Base-by-base conservation (phyloP, 768 basidiomycete species). In the Termitomyces sp. region DNA sequence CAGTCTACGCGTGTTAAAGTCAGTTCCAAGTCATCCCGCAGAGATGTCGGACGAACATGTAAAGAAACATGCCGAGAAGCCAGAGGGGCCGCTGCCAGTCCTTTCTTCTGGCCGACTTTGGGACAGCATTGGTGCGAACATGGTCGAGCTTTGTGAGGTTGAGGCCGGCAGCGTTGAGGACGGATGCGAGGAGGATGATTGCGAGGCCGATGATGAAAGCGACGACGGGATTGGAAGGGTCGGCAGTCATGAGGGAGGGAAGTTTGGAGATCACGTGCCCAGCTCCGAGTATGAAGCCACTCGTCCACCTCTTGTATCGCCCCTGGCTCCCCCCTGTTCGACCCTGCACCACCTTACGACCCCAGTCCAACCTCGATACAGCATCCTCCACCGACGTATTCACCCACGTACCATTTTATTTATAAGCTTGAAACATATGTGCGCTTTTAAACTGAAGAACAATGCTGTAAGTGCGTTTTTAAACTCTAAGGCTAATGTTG, bases 131-230 rank as follows among this genome's bases (percentile, higher is more conserved):
- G 24, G 87, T 91, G 74, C 85, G 60, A 53, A 88, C 85, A 81
- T 95, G 93, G 72, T 97, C 95, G 41, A 96, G 73, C 70, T 98
- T 98, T 37, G 93, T 94, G 56, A 98, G 75, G 66, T 97, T 98
- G 41, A 98, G 77, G n/a, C 95, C 95, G 0, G 88, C 90, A 34
- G 92, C 91, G 63, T 92, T 93, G 60, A 93, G 78, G n/a, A 92
- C 79, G 17, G 88, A 91, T 0, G 93, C 88, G 7, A 89, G 74
- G 2, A 92, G 73, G 46, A 97, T 84, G 61, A 98, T 96, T 43
- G 86, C 68, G 44, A 97, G 82, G 14, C 95, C 91, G 57, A 92
- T 91, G 58, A 92, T 83, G 68, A 93, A 93, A 5, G 84, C 74
- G 40, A 88, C 76, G 58, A 64, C 35, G 24, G 64, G 55, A 43